phyloP scores from a whole-genome alignment of 2,329 filamentous ascomycete genomes.

The Aspergillus transmontanensis region DNA sequence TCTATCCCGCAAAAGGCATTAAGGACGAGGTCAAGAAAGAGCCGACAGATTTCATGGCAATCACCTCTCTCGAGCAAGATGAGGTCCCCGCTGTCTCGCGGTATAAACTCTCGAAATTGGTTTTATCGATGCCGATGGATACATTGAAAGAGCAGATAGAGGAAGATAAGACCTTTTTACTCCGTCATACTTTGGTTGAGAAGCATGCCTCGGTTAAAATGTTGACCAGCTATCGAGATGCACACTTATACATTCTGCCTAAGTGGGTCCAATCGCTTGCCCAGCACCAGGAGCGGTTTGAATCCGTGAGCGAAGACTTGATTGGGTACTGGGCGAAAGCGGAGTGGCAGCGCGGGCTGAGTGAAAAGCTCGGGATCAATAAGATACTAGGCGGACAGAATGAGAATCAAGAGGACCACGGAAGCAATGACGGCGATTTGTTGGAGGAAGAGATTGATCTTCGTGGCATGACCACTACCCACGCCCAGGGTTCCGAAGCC shows the following conservation, averaged over 20 bases:
- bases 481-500: constrained; percentile 32
- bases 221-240: constrained; percentile 84
- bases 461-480: constrained; percentile 56
- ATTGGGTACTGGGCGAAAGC: constrained; percentile 97
- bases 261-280: constrained; percentile 88
- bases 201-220: constrained; percentile 76
- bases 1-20: constrained; percentile 80
- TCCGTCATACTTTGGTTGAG: constrained; percentile 75
- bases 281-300: constrained; percentile 74
- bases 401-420: constrained; percentile 43
- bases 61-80: constrained; percentile 64
- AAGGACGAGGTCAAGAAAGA: constrained; percentile 80
- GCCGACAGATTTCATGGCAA: constrained; percentile 90
- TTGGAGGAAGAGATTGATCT: constrained; percentile 59
- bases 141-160: constrained; percentile 82
- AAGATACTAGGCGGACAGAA: constrained; percentile 61
- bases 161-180: constrained; percentile 65
- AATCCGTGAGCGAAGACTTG: constrained; percentile 88
- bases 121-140: constrained; percentile 86
- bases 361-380: constrained; percentile 73
- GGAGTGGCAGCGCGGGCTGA: constrained; percentile 81
- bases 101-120: constrained; percentile 73
- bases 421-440: constrained; percentile 41
- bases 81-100: constrained; percentile 58
- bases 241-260: constrained; percentile 93